Base-by-base conservation (phyloP, 768 basidiomycete genomes). In the Boletus rubescentipes region DNA sequence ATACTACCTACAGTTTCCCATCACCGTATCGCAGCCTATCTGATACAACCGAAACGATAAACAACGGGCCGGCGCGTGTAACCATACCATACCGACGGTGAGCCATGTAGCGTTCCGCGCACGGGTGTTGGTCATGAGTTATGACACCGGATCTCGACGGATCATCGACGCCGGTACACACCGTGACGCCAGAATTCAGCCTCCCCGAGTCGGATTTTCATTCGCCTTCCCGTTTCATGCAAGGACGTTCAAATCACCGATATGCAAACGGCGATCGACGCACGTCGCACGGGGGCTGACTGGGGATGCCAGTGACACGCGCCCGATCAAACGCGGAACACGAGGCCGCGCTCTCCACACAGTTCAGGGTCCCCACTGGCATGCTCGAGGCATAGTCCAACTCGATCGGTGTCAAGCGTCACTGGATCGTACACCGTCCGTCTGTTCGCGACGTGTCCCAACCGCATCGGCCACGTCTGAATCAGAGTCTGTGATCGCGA, bases 101-200 rank as follows among this genome's bases (percentile, higher is more conserved):
- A 40, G n/a, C n/a, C n/a, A n/a, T n/a, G n/a, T n/a, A n/a, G n/a
- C n/a, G n/a, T n/a, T n/a, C n/a, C n/a, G n/a, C n/a, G n/a, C n/a
- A n/a, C n/a, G n/a, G n/a, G n/a, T n/a, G n/a, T n/a, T n/a, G n/a
- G n/a, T n/a, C n/a, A n/a, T n/a, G n/a, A n/a, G n/a, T 37, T 31
- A 23, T 41, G 5, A 18, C 15, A 15, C 26, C 40, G 46, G 53
- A 43, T 54, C 46, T 42, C 47, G 41, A 38, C 47, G 53, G 53
- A 39, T 31, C 53, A 32, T 49, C 53, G 30, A 54, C 15, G n/a
- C 47, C 53, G 42, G 47, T 38, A 20, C 9, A 7, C 31, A 39
- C 47, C 47, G 53, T 30, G 16, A 15, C 29, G 14, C 36, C 36
- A 16, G 6, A 14, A 14, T 32, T 20, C 30, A 45, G 9, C 36